Evolutionary conservation across 1,284 basidiomycete species (phyloP).

Genomic region (Puccinia coronata): DNA sequence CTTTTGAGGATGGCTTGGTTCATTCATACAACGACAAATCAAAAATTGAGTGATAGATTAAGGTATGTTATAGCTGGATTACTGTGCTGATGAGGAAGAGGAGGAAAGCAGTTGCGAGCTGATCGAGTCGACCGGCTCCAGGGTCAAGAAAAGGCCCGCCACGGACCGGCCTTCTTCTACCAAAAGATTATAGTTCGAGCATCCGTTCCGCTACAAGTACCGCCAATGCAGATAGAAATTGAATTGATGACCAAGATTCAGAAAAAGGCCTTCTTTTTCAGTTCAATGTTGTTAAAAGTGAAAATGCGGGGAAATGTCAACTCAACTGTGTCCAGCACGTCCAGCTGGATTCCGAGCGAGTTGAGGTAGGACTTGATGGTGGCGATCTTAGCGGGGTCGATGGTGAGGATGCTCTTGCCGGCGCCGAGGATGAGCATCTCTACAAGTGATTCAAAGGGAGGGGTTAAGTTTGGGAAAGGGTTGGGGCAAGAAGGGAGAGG

Average conservation of each 20-base stretch:
- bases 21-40: too few species aligned
- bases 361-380: background rate
- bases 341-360: conserved; percentile 12
- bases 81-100: too few species aligned
- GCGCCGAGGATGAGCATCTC: conserved; percentile 30
- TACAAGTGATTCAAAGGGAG: too few species aligned
- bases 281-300: background rate
- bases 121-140: background rate
- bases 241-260: background rate
- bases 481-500: background rate
- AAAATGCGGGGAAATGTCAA: background rate
- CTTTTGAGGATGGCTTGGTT: too few species aligned
- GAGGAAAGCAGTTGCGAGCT: background rate
- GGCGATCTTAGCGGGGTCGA: background rate
- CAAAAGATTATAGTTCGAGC: background rate
- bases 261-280: background rate
- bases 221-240: background rate
- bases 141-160: background rate
- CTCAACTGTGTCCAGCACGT: conserved; percentile 27
- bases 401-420: background rate
- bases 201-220: background rate
- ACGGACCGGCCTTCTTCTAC: background rate
- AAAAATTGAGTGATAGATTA: too few species aligned
- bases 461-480: too few species aligned
- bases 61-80: too few species aligned